Evolutionary conservation across 2,329 filamentous ascomycete species (phyloP), one percentile per base, ranked within the genome.

Genomic region (Colletotrichum costaricense): DNA sequence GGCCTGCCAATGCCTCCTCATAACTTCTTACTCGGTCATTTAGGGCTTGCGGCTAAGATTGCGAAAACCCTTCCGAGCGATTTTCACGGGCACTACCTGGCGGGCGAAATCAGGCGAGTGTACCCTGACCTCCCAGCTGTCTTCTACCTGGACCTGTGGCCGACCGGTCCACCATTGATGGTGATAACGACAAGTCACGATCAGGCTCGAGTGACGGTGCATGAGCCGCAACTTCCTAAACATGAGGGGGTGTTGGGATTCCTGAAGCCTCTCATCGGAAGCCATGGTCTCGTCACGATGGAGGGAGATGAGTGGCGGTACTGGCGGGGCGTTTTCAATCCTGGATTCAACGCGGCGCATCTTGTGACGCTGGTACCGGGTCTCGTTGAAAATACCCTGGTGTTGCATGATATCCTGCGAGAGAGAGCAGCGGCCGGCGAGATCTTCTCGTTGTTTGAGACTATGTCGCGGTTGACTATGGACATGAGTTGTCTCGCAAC

Each of bases 401-500:
- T 82, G 7, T 84, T 85, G 46, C 46, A 64, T 35, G 52, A 55
- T 22, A 54, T 54, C 16, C 62, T 64, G 11, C 33, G 54, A n/a
- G 62, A 55, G 28, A 54, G 19, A 19, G 62, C 46, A 12, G 62
- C 62, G 4, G 22, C 22, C 9, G 62, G 62, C 46, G 8, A 64
- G 26, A 4, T 54, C 28, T 54, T 82, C 55, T 69, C 75, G n/a
- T 74, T 86, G 9, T 79, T 84, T 69, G 74, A 80, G 14, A 79
- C 77, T 24, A 80, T 82, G 3, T 82, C 78, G 9, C 81, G 82
- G 63, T 75, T 86, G 16, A 82, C 84, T 0, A 81, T 84, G 14
- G 84, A 86, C 66, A 78, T 85, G 35, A 86, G 84, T 57, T 76
- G 77, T 22, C 78, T 81, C 26, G 79, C 81, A 19, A 77, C 80